Evolutionary conservation across 2,329 filamentous ascomycete genomes (phyloP).

Genomic region (Sarocladium kiliense): DNA sequence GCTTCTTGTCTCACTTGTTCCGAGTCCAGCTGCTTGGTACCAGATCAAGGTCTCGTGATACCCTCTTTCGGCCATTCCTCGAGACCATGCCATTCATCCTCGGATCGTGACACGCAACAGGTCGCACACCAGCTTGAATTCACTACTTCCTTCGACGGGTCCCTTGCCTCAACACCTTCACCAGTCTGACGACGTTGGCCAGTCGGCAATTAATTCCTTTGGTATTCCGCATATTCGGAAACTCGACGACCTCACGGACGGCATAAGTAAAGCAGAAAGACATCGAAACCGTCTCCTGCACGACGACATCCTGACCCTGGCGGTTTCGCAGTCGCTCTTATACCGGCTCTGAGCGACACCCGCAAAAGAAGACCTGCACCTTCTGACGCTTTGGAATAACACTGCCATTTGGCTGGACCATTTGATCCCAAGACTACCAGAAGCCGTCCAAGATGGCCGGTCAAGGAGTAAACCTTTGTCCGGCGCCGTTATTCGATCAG

Average conservation of each 20-base stretch:
- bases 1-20: background rate
- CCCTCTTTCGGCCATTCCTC: slow-evolving; percentile 4
- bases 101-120: background rate
- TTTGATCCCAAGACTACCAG: no score
- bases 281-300: background rate
- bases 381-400: background rate
- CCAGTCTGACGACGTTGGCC: background rate
- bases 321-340: background rate
- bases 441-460: background rate
- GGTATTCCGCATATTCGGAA: background rate
- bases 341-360: background rate
- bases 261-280: background rate
- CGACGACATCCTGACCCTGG: background rate
- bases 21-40: slow-evolving; percentile 5
- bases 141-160: background rate
- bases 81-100: slow-evolving; percentile 3
- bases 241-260: background rate
- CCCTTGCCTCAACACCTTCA: background rate
- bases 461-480: slow-evolving; percentile 48
- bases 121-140: background rate
- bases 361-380: background rate
- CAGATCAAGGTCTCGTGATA: slow-evolving; percentile 5
- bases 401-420: background rate
- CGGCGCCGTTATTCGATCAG: slow-evolving; percentile 64
- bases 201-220: background rate